Conservation (phyloP, 768 basidiomycete genomes). For the Mycena polygramma region DNA sequence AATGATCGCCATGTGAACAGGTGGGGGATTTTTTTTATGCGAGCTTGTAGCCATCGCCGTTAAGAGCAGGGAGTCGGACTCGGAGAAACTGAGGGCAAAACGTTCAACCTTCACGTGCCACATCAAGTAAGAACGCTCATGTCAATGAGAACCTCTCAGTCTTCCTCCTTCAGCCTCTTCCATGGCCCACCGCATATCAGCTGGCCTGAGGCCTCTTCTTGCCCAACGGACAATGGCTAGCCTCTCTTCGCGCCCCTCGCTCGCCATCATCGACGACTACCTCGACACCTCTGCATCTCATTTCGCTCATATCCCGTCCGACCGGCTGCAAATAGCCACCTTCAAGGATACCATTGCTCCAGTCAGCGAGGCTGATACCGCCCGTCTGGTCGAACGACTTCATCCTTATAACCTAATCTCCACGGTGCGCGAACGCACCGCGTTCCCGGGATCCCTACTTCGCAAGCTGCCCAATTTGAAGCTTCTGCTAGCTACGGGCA, state of each 20-base stretch:
- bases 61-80: no score
- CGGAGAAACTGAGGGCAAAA: no score
- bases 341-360: conserved; percentile 7
- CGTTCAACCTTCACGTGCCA: no score
- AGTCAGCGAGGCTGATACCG: not conserved
- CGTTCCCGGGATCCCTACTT: conserved; percentile 3
- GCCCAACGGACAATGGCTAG: conserved; percentile 2
- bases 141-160: no score
- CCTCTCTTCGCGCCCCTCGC: conserved; percentile 10
- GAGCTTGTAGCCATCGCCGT: no score
- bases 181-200: not conserved
- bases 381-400: conserved; percentile 11
- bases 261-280: conserved; percentile 25
- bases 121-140: no score
- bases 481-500: conserved; percentile 8
- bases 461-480: conserved; percentile 6
- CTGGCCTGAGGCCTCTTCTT: conserved; percentile 3
- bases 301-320: conserved; percentile 11
- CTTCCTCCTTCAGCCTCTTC: no score
- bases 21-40: no score
- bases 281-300: conserved; percentile 10
- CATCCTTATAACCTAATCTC: conserved; percentile 4
- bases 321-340: conserved; percentile 4
- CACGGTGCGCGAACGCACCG: conserved; percentile 8
- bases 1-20: no score